phyloP scores from a whole-genome alignment of 805 yeast genomes.

The Barnettozyma wickerhamii region DNA sequence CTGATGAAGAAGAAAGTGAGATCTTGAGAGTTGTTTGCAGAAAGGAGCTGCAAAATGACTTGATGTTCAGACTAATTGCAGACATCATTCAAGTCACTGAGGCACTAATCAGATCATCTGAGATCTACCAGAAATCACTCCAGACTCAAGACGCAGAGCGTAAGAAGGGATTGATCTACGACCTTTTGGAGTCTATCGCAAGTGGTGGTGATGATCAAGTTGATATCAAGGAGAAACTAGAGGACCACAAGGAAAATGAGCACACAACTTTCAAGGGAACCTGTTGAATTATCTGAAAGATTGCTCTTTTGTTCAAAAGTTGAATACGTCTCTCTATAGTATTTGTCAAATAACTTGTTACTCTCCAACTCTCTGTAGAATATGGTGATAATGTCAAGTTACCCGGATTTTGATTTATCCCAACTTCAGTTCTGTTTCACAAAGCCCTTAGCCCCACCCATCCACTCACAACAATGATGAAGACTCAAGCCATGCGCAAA shows the following conservation, averaged over 20 bases:
- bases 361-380: too few relatives aligned
- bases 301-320: too few relatives aligned
- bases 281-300: too few relatives aligned
- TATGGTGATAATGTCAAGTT: too few relatives aligned
- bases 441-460: too few relatives aligned
- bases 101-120: slow-evolving; percentile 45
- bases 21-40: slow-evolving; percentile 84
- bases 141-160: slow-evolving; percentile 11
- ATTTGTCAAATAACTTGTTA: too few relatives aligned
- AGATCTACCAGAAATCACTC: slow-evolving; percentile 20
- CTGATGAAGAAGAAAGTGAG: slow-evolving; percentile 51
- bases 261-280: slow-evolving; percentile 28
- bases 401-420: too few relatives aligned
- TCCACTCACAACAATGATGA: too few relatives aligned
- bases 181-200: slow-evolving; percentile 50
- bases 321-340: too few relatives aligned
- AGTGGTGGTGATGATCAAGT: slow-evolving; percentile 47
- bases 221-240: slow-evolving; percentile 11
- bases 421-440: too few relatives aligned
- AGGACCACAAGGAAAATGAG: slow-evolving; percentile 21
- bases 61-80: slow-evolving; percentile 59
- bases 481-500: too few relatives aligned
- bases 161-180: slow-evolving; percentile 35
- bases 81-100: slow-evolving; percentile 54
- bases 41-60: slow-evolving; percentile 54